Conservation (phyloP, 148 eudicot species). For the Cornus suecica region DNA sequence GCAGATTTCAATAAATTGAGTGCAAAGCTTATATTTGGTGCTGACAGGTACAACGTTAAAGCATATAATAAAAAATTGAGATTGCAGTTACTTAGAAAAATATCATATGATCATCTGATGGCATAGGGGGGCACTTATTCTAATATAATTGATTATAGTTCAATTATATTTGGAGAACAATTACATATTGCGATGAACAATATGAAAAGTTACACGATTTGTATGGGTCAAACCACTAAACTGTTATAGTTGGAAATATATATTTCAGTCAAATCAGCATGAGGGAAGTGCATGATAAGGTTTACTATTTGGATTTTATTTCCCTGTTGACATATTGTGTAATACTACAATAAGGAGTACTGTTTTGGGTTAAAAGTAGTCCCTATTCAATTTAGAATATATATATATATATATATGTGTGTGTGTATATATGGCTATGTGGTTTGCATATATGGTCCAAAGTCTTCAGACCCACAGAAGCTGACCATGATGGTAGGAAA, state of each 20-base stretch:
- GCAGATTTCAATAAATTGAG: conserved; percentile 93
- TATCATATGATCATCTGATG: background rate
- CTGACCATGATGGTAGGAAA: background rate
- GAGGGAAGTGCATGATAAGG: too few species aligned
- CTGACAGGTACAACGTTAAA: conserved; percentile 56
- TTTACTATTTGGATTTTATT: too few species aligned
- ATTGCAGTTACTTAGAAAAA: background rate
- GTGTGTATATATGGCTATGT: too few species aligned
- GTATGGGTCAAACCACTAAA: background rate
- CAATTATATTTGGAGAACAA: background rate
- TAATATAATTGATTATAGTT: background rate
- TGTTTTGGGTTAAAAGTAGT: too few species aligned
- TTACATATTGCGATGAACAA: background rate
- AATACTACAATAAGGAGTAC: too few species aligned
- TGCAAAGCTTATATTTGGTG: conserved; percentile 92
- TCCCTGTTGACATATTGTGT: too few species aligned
- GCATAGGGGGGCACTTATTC: background rate
- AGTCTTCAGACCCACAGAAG: background rate
- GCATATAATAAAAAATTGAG: background rate
- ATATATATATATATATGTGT: too few species aligned
- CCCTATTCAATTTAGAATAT: too few species aligned
- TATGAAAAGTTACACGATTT: too few species aligned
- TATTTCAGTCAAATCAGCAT: too few species aligned
- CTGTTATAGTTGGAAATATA: background rate
- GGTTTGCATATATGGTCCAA: too few species aligned